Base-by-base conservation (phyloP, 352 stramenopile genomes). In the Phytophthora podocarpi region DNA sequence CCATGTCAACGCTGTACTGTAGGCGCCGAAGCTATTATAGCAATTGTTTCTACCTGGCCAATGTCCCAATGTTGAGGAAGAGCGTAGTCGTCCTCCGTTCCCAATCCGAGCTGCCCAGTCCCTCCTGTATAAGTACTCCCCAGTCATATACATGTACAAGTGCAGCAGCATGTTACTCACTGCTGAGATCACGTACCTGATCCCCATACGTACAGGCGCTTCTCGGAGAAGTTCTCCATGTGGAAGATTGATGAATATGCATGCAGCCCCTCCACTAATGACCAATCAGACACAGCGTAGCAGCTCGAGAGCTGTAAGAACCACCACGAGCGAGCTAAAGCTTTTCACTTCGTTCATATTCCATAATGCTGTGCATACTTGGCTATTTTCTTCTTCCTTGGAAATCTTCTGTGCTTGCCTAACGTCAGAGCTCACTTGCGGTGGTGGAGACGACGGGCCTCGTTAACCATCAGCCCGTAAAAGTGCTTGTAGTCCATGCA, bases 401-500 rank as follows among this genome's bases (percentile, higher is more conserved):
- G 26, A 34, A 39, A 4, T 18, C 9, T 21, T 39, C 2, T 55
- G 43, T 56, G 9, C 9, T 24, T 50, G 18, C 13, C 5, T 57
- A 58, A 28, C 10, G 16, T 9, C 16, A 15, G 21, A 35, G 13
- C 6, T 85, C 53, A 89, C 62, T 89, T 89, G 43, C 78, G 79
- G 28, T 70, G 77, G 41, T 72, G 74, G 32, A 83, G 67, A n/a
- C 80, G 78, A 31, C 82, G 75, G 12, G 82, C 78, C 52, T 93
- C 80, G 67, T 93, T 93, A 41, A 89, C 61, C 76, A 91, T 91
- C 57, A 93, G 80, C 0, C 78, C 77, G 66, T 89, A 89, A 46
- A 93, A 91, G 34, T 89, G 70, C 43, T 91, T 87, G 65, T 89
- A 93, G 55, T 91, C 80, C 80, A 93, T 90, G 49, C 79, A 91